Conservation (phyloP, 1,284 basidiomycete species). For the Amylostereum areolatum region DNA sequence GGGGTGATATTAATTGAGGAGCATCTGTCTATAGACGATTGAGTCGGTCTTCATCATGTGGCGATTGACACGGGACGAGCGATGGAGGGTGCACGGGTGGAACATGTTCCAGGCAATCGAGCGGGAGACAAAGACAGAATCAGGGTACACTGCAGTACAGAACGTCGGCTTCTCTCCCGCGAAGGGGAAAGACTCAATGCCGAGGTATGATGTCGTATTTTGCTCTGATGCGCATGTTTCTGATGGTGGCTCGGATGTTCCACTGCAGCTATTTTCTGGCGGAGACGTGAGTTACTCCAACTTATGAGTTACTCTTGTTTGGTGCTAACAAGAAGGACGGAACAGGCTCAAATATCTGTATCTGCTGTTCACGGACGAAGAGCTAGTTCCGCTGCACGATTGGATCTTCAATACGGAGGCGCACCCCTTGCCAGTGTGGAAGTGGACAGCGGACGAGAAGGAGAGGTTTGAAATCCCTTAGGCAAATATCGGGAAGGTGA, state of each 20-base stretch:
- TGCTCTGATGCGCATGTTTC: background rate
- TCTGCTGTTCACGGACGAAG: constrained; percentile 52
- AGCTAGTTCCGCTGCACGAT: constrained; percentile 55
- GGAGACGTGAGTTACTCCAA: constrained; percentile 44
- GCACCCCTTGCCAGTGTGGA: constrained; percentile 67
- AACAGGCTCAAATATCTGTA: constrained; percentile 59
- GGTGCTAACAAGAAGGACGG: too few relatives aligned
- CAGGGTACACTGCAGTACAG: constrained; percentile 53
- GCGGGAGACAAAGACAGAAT: constrained; percentile 41
- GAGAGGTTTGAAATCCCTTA: constrained; percentile 17
- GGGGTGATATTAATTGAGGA: background rate
- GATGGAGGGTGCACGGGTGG: constrained; percentile 75
- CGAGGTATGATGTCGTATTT: constrained; percentile 39
- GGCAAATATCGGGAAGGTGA: background rate
- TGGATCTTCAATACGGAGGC: constrained; percentile 87
- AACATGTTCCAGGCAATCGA: constrained; percentile 67
- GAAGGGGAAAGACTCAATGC: constrained; percentile 48
- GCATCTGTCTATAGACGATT: constrained; percentile 40
- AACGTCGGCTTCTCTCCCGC: constrained; percentile 36
- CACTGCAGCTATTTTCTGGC: constrained; percentile 56
- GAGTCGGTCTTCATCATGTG: constrained; percentile 67
- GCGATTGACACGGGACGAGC: constrained; percentile 56
- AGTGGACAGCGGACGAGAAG: constrained; percentile 41
- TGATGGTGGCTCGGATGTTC: background rate
- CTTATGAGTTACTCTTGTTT: constrained; percentile 5